Evolutionary conservation across 805 yeast species (phyloP).

Genomic region (Candida golubevii): DNA sequence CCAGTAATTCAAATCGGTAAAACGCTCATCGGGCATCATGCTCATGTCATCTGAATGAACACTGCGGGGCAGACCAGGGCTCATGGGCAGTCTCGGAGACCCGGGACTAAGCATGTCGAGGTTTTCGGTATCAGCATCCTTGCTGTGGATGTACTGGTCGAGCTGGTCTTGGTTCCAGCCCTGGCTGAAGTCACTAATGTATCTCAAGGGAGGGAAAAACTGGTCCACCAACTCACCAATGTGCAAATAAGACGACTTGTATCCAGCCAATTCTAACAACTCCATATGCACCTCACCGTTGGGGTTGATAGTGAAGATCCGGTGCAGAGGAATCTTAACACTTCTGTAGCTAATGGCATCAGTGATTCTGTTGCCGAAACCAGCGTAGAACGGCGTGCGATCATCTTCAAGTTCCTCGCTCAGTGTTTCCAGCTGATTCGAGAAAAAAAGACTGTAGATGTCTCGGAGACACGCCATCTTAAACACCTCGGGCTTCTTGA

Average conservation of each 20-base stretch:
- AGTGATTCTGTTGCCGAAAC: constrained; percentile 94
- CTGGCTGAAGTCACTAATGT: constrained; percentile 27
- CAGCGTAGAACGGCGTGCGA: constrained; percentile 89
- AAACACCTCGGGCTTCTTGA: constrained; percentile 96
- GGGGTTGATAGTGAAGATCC: constrained; percentile 93
- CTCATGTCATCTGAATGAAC: constrained; percentile 19
- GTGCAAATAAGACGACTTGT: constrained; percentile 78
- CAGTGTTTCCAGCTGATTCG: background rate
- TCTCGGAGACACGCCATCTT: constrained; percentile 95
- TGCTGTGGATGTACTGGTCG: constrained; percentile 27
- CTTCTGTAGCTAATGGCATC: constrained; percentile 93
- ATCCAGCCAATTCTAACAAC: constrained; percentile 88
- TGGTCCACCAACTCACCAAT: constrained; percentile 95
- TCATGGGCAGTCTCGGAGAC: constrained; percentile 20
- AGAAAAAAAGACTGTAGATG: constrained; percentile 64
- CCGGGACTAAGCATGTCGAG: constrained; percentile 6
- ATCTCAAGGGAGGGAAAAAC: constrained; percentile 78
- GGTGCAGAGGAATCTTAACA: constrained; percentile 89
- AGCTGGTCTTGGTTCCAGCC: constrained; percentile 36
- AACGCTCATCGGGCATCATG: constrained; percentile 53
- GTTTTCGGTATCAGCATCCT: constrained; percentile 10
- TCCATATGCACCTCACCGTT: constrained; percentile 98
- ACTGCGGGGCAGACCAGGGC: constrained; percentile 22
- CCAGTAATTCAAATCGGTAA: constrained; percentile 90
- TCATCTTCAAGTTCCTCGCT: constrained; percentile 32